Conservation (phyloP, 1,139 yeast species). For the Yamadazyma friedrichii region DNA sequence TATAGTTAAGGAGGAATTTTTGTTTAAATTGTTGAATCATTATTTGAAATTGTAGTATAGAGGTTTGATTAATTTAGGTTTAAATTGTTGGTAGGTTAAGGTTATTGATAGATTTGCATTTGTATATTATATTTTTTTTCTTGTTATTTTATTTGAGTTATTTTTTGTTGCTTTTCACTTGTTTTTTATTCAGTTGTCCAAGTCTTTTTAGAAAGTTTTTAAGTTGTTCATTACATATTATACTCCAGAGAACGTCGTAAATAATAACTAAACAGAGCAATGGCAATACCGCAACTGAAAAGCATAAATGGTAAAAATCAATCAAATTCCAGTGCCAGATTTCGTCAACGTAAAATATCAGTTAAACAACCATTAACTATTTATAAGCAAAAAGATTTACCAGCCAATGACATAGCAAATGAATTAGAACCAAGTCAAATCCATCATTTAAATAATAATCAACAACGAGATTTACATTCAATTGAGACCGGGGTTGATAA, state of each 20-base stretch:
- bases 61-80: neutral
- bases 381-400: conserved; percentile 73
- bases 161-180: neutral
- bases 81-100: neutral
- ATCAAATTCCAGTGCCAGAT: conserved; percentile 59
- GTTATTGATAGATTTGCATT: conserved; percentile 1
- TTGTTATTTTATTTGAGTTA: conserved; percentile 1
- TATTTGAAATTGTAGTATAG: neutral
- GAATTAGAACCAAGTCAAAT: conserved; percentile 48
- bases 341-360: conserved; percentile 87
- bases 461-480: conserved; percentile 82
- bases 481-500: conserved; percentile 98
- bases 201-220: no score
- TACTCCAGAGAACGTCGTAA: no score
- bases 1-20: conserved; percentile 5
- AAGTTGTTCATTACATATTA: neutral
- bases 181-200: neutral
- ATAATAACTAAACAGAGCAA: conserved; percentile 7
- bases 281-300: conserved; percentile 33
- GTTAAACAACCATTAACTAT: conserved; percentile 88
- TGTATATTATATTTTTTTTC: neutral
- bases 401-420: conserved; percentile 59
- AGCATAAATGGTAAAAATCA: conserved; percentile 31
- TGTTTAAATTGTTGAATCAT: neutral
- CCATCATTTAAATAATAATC: conserved; percentile 46